Percentiles rank a stretch among this genome's conserved stretches.
phyloP scores from a whole-genome alignment of 139 green algal species.

The Tetraselmis striata region DNA sequence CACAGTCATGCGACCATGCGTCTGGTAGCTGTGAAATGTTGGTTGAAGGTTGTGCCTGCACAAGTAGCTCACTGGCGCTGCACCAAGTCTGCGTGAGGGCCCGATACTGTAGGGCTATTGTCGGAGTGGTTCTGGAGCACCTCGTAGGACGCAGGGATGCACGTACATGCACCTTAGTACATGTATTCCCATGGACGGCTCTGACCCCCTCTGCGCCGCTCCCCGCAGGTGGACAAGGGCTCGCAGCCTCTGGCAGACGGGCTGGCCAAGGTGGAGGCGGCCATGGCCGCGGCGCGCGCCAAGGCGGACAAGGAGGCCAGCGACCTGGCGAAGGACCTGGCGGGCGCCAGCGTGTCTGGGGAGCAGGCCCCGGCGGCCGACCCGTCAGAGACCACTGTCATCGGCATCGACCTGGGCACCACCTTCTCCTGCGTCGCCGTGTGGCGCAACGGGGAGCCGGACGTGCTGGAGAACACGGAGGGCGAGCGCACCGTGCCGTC shows the following conservation, averaged over 20 bases:
- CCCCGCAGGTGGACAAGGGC: slow-evolving; percentile 4
- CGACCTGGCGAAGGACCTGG: not conserved
- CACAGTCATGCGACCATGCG: too few relatives aligned
- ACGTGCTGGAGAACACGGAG: slow-evolving; percentile 21
- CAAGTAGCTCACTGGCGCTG: too few relatives aligned
- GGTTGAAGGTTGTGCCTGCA: too few relatives aligned
- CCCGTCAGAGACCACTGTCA: not conserved
- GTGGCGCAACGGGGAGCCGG: slow-evolving; percentile 15
- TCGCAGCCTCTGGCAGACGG: not conserved
- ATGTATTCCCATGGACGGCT: too few relatives aligned
- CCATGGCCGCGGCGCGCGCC: not conserved
- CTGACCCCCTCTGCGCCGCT: too few relatives aligned
- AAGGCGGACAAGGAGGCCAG: too few relatives aligned
- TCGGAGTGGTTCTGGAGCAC: too few relatives aligned
- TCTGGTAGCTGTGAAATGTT: too few relatives aligned
- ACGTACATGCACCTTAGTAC: slow-evolving; percentile 6
- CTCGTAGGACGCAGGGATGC: too few relatives aligned
- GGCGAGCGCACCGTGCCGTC: slow-evolving; percentile 19
- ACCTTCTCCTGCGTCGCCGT: slow-evolving; percentile 31
- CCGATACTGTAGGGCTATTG: too few relatives aligned
- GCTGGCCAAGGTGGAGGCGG: not conserved
- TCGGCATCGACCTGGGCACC: slow-evolving; percentile 41
- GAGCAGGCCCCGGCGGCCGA: not conserved
- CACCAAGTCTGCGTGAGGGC: too few relatives aligned
- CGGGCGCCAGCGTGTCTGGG: not conserved